Percentiles rank a stretch among this genome's conserved stretches.
These are phyloP conservation scores for Aurantiochytrium sp. DNA, from an alignment of 108 stramenopile species.

Conservation along the genomic window DNA sequence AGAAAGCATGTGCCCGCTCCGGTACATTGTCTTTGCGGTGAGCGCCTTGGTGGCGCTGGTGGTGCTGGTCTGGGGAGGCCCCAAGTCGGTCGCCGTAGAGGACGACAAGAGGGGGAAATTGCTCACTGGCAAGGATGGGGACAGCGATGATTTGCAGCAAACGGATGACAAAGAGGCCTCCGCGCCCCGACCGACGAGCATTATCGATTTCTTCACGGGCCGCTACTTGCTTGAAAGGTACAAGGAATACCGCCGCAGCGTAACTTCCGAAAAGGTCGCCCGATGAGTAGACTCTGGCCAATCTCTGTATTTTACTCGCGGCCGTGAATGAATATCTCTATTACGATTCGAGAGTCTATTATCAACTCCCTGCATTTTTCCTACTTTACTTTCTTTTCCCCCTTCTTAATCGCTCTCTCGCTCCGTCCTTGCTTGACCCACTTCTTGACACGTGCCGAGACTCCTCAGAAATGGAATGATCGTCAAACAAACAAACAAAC, in stretches of 20 bases:
- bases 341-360: no score
- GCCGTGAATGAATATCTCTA: no score
- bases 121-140: not conserved
- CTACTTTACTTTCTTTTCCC: no score
- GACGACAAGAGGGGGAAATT: not conserved
- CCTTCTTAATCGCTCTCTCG: no score
- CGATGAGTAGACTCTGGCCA: no score
- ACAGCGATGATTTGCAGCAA: not conserved
- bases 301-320: no score
- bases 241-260: not conserved
- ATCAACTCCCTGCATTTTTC: no score
- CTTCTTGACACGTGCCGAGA: no score
- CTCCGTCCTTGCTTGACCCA: no score
- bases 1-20: not conserved
- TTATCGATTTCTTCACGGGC: not conserved
- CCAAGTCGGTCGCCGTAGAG: not conserved
- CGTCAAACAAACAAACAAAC: no score
- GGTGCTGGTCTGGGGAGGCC: not conserved
- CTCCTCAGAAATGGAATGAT: no score
- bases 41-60: not conserved
- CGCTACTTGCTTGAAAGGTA: not conserved
- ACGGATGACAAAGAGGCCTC: no score
- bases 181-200: not conserved
- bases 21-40: constrained; percentile 10
- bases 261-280: not conserved